Evolutionary conservation across 73 alveolate species (phyloP).

Genomic region (Paramecium caudatum): DNA sequence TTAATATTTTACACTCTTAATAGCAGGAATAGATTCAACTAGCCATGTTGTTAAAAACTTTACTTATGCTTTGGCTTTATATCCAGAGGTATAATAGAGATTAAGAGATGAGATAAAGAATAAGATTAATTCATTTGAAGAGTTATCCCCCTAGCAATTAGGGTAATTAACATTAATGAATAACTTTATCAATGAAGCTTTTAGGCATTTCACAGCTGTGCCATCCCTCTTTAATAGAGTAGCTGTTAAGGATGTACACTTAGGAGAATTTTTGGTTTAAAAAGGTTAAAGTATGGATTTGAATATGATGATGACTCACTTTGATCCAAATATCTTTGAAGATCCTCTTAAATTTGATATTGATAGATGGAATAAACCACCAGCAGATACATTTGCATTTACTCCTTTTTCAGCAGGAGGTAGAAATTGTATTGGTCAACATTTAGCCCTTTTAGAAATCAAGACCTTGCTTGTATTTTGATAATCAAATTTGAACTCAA

Average conservation of each 20-base stretch:
- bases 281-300: slow-evolving; percentile 54
- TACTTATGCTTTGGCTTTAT: slow-evolving; percentile 40
- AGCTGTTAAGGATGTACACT: not conserved
- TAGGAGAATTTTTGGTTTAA: not conserved
- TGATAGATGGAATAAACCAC: slow-evolving; percentile 6
- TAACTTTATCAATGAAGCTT: slow-evolving; percentile 30
- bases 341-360: slow-evolving; percentile 59
- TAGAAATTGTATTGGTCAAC: slow-evolving; percentile 74
- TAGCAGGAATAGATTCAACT: slow-evolving; percentile 56
- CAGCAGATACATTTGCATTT: slow-evolving; percentile 3
- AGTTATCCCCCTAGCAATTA: not conserved
- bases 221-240: slow-evolving; percentile 28
- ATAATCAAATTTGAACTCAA: not conserved
- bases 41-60: slow-evolving; percentile 29
- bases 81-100: slow-evolving; percentile 41
- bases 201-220: not conserved
- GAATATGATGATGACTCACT: slow-evolving; percentile 40
- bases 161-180: not conserved
- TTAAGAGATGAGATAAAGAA: slow-evolving; percentile 11
- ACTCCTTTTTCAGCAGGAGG: slow-evolving; percentile 72
- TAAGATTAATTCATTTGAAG: not conserved
- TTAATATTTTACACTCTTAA: slow-evolving; percentile 57
- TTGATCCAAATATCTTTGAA: slow-evolving; percentile 5
- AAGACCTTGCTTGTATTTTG: slow-evolving; percentile 45
- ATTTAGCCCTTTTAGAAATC: slow-evolving; percentile 54